Conservation (phyloP, 192 early-diverging fungal genomes). For the Cetraspora pellucida region DNA sequence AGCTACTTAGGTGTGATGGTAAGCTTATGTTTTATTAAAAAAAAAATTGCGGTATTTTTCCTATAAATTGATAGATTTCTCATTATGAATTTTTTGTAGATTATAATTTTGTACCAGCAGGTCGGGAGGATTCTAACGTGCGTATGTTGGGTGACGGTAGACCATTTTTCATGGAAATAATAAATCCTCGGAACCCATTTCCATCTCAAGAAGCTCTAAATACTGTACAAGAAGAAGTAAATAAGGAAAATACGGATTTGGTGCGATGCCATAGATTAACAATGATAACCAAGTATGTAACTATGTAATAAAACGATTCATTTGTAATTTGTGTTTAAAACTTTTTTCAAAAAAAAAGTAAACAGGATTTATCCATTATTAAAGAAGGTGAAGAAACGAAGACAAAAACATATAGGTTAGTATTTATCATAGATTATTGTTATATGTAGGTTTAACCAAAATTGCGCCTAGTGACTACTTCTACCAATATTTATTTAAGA, state of each 20-base stretch:
- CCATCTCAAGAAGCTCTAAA: slow-evolving; percentile 44
- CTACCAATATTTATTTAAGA: background rate
- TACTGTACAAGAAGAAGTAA: slow-evolving; percentile 51
- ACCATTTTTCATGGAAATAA: slow-evolving; percentile 88
- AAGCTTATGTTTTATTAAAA: background rate
- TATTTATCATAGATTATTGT: background rate
- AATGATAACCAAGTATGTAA: slow-evolving; percentile 46
- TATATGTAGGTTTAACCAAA: background rate
- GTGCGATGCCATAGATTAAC: slow-evolving; percentile 59
- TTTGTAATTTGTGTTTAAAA: background rate
- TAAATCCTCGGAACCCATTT: slow-evolving; percentile 68
- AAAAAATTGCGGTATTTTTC: background rate
- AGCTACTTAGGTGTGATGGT: slow-evolving; percentile 60
- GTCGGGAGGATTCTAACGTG: slow-evolving; percentile 93
- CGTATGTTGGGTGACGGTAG: slow-evolving; percentile 91
- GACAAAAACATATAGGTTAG: slow-evolving; percentile 62
- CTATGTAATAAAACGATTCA: background rate
- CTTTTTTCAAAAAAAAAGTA: slow-evolving; percentile 14
- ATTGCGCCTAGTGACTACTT: background rate
- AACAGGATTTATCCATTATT: slow-evolving; percentile 60
- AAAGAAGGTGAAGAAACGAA: slow-evolving; percentile 79
- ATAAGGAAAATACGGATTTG: slow-evolving; percentile 46
- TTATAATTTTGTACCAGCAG: slow-evolving; percentile 81
- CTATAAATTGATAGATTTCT: background rate
- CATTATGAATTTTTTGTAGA: slow-evolving; percentile 34